Evolutionary conservation across 1,284 basidiomycete genomes (phyloP), one percentile per base, ranked within the genome.

Genomic region (Fomitiporia mediterranea): DNA sequence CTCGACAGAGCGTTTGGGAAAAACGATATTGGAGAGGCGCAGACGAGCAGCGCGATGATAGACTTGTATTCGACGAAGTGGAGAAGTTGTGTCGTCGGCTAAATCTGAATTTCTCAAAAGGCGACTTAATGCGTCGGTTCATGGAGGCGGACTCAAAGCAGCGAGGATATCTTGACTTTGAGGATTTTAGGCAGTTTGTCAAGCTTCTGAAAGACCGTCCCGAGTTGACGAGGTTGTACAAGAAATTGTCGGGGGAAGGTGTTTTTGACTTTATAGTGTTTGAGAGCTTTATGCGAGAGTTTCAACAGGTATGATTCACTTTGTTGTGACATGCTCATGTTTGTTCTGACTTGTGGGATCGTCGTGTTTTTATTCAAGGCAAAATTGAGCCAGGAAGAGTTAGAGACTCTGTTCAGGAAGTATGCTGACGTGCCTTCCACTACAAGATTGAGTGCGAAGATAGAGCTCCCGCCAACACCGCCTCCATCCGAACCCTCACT

Each of bases 171-270:
- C 81, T 99, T 38, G 86, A 94, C 69, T 94, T 95, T 66, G 67
- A 78, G 2, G 86, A 89, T 59, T 98, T 98, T 67, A 88, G 89
- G 60, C 74, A 75, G 13, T 94, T 98, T 60, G 91, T 98, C 62
- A 89, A 88, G 66, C 73, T 89, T 5, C 77, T 97, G 53, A 96
- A 96, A 67, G 77, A 81, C 1, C 80, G 95, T 19, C 84, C 86
- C 0, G 96, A 98, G 61, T 72, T 98, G 2, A 84, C 89, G 51
- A 65, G 73, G 1, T 67, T 94, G 1, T 87, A 84, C 68, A 78
- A 79, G 63, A 77, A 76, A 53, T 67, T 90, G 7, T 70, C 75
- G 23, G 66, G 64, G 0, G 66, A 66, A 3, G 76, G 73, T 4
- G 64, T 67, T 0, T 75, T 94, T 55, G 74, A 80, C 59, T 81